Conservation (phyloP, 306 rosid genomes). For the Trichosanthes truncata region DNA sequence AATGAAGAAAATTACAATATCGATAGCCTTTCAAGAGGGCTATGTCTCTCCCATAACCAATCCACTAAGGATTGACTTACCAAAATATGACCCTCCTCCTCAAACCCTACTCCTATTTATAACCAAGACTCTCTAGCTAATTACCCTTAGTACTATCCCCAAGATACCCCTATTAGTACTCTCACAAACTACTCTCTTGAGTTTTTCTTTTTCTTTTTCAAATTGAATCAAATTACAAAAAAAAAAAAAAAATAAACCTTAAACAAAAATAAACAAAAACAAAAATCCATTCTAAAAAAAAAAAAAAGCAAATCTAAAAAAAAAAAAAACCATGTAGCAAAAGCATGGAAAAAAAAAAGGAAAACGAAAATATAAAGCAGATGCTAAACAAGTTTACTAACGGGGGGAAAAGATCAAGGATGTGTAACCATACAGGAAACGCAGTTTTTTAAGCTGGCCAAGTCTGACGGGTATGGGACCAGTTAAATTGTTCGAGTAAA, state of each 20-base stretch:
- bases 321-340: neutral
- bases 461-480: conserved; percentile 86
- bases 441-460: conserved; percentile 79
- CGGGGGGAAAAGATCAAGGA: conserved; percentile 3
- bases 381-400: neutral
- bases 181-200: too few species aligned
- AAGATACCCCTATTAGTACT: too few species aligned
- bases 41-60: too few species aligned
- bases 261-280: neutral
- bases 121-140: too few species aligned
- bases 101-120: too few species aligned
- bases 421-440: conserved; percentile 72
- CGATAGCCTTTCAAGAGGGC: too few species aligned
- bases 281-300: neutral
- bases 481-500: conserved; percentile 62
- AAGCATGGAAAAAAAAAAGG: neutral
- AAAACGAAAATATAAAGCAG: neutral
- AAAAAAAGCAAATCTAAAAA: neutral
- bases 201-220: neutral
- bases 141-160: too few species aligned
- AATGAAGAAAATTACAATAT: too few species aligned
- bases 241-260: too few species aligned
- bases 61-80: too few species aligned
- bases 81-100: too few species aligned
- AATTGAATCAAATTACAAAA: neutral